Conservation (phyloP, 2,329 filamentous ascomycete species). For the Falciphora oryzae region DNA sequence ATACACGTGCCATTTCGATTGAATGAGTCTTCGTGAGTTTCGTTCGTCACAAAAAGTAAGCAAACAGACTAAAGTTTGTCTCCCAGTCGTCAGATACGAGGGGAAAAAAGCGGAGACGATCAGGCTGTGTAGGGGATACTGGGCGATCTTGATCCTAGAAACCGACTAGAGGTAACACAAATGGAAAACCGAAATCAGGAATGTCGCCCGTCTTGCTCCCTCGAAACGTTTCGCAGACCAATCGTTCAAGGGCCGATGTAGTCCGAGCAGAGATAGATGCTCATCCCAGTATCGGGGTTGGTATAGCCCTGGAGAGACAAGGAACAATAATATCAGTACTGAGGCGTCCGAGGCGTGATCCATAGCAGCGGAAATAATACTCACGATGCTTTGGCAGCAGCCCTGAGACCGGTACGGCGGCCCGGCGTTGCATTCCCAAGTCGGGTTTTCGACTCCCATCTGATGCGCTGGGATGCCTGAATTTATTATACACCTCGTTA, state of each 20-base stretch:
- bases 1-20: too few relatives aligned
- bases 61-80: too few relatives aligned
- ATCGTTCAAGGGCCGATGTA: conserved; percentile 6
- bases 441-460: conserved; percentile 1
- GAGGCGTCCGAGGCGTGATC: not conserved
- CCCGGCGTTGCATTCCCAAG: conserved; percentile 1
- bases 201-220: too few relatives aligned
- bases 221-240: too few relatives aligned
- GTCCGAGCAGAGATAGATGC: not conserved
- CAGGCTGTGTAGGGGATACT: too few relatives aligned
- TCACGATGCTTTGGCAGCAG: conserved; percentile 2
- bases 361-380: not conserved
- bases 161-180: too few relatives aligned
- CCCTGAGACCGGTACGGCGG: conserved; percentile 1
- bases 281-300: not conserved
- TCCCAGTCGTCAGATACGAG: too few relatives aligned
- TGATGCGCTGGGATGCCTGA: conserved; percentile 2
- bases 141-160: too few relatives aligned
- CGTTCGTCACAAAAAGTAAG: too few relatives aligned
- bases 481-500: not conserved
- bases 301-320: not conserved
- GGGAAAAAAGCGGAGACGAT: too few relatives aligned
- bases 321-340: not conserved
- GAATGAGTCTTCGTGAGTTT: too few relatives aligned
- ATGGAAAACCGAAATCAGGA: too few relatives aligned